phyloP scores from a whole-genome alignment of 306 rosid species.

The Glycine latifolia region DNA sequence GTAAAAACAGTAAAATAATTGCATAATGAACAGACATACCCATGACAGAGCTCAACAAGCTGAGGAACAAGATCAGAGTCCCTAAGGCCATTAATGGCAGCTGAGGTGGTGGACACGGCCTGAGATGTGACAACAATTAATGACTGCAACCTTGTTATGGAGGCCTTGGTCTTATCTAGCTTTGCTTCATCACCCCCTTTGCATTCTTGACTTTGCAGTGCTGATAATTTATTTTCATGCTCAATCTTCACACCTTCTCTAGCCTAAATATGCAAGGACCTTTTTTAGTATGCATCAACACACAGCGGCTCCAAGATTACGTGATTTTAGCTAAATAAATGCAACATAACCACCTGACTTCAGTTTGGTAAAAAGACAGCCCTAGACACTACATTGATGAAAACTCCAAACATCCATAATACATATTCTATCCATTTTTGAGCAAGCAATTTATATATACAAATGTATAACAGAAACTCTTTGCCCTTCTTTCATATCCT shows the following conservation, averaged over 20 bases:
- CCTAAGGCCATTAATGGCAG: constrained; percentile 78
- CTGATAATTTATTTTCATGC: constrained; percentile 80
- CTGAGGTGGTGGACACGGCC: constrained; percentile 92
- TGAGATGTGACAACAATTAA: constrained; percentile 90
- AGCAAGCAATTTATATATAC: neutral
- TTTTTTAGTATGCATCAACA: constrained; percentile 44
- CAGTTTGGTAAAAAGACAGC: constrained; percentile 17
- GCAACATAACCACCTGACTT: constrained; percentile 37
- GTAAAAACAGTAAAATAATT: constrained; percentile 11
- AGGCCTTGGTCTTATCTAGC: constrained; percentile 84
- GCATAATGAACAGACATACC: constrained; percentile 60
- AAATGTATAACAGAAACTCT: neutral
- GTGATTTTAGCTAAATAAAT: constrained; percentile 35
- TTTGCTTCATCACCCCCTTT: constrained; percentile 87
- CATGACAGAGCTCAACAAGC: constrained; percentile 89
- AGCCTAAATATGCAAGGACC: constrained; percentile 60
- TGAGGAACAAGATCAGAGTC: constrained; percentile 95
- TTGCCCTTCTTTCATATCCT: neutral
- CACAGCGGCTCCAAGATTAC: constrained; percentile 38
- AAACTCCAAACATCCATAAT: constrained; percentile 11
- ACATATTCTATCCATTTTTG: constrained; percentile 17
- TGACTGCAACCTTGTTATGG: constrained; percentile 83
- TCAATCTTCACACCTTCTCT: constrained; percentile 92
- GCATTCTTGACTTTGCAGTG: constrained; percentile 83
- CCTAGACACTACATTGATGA: neutral